Base-by-base conservation (phyloP, 2,329 filamentous ascomycete genomes). In the Thelonectria rubi region DNA sequence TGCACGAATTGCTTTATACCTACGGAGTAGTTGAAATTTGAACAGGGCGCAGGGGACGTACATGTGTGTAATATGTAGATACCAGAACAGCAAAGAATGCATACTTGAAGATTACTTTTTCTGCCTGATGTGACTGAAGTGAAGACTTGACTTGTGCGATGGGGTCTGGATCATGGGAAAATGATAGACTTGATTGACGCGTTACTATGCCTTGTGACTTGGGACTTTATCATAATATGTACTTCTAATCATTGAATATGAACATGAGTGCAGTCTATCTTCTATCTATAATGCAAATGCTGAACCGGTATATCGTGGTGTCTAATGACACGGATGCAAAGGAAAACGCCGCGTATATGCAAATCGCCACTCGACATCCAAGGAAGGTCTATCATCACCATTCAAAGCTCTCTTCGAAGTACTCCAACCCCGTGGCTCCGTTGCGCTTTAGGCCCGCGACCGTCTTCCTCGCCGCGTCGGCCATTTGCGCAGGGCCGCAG, bases 401-500 rank as follows among this genome's bases (percentile, higher is more conserved):
- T 21, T 76, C 76, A 37, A 81, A 81, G 5, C 74, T 77, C 66
- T 81, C 79, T 26, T 81, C 77, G 56, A 80, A 81, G 39, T 80
- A 81, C 12, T 81, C 77, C 55, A 80, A 64, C 20, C 63, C 53
- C 8, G 64, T 66, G 9, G 64, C 65, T 0, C 72, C 72, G 6
- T 63, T 62, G 2, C 62, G 64, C 17, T 81, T 60, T 14, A 73
- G 65, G 2, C 71, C 67, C 0, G 76, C 73, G 0, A 79, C 78
- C 0, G 78, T 76, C 47, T 63, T 65, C 43, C 81, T 69, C 3
- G 79, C 73, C 30, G 81, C 78, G 59, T 83, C 81, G 0, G 78
- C 79, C 80, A 83, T 80, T 37, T 68, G 73, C 2, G 74, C 76
- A 11, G 81, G 81, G 0, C 81, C 81, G 58, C 81, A 83, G 0